Evolutionary conservation across 306 rosid genomes (phyloP), one percentile per base, ranked within the genome.

Genomic region (cucumber (Cucumis sativus)): DNA sequence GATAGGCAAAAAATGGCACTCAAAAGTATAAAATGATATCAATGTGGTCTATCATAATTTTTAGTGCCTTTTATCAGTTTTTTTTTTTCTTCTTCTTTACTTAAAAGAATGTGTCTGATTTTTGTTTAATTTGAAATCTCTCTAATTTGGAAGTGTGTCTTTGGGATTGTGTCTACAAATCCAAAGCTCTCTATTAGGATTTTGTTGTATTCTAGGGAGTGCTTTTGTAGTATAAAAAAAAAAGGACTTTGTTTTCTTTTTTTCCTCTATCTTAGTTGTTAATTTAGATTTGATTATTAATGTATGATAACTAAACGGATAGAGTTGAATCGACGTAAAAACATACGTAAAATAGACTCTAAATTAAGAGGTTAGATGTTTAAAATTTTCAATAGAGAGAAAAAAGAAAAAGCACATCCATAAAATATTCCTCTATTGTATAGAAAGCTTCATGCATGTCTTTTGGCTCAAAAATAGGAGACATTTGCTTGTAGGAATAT

Each of bases 121-220:
- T 71, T 71, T 71, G 76, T 51, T 71, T 49, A 23, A 43, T 43
- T 40, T 4, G 37, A 11, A 68, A 68, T 40, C 52, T 68, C 69
- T 76, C 57, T 47, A 47, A 77, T 58, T 83, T 57, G 80, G 84
- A 86, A 86, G 86, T 86, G 39, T 60, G 70, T 11, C 83, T 84
- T 82, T 82, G 83, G 80, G 84, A 86, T 87, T 56, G 68, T 74
- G 62, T 74, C n/a, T 75, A 49, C 86, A 62, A 72, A 72, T 51
- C 61, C 61, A 52, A 88, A 79, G 88, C 75, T 80, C 72, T 82
- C 81, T 83, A 5, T 35, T 75, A 83, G 87, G 92, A 88, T 85
- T 84, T 84, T 87, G 89, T 58, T 88, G 90, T 85, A 80, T 77
- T 86, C 83, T 73, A 52, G 63, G 75, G 79, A 45, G 84, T 47